Evolutionary conservation across 1,284 basidiomycete species (phyloP).

Genomic region (Kwoniella shivajii): DNA sequence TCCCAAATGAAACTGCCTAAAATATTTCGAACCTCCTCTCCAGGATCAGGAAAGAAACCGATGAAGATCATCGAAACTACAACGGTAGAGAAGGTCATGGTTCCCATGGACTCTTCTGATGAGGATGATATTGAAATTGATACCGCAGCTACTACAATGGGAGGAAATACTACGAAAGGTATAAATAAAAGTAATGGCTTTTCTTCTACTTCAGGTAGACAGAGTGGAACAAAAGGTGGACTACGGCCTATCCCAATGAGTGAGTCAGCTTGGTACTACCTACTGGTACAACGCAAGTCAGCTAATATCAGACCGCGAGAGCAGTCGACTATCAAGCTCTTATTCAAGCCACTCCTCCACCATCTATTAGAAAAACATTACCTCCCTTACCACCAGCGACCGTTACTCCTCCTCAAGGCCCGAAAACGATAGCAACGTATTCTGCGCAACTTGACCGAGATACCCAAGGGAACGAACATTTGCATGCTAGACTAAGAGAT

Average conservation of each 20-base stretch:
- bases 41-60: not conserved
- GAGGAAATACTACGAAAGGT: slow-evolving; percentile 27
- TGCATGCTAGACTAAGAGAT: slow-evolving; percentile 35
- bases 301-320: not conserved
- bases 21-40: not conserved
- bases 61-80: slow-evolving; percentile 24
- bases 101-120: slow-evolving; percentile 15
- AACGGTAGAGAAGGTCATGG: slow-evolving; percentile 22
- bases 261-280: slow-evolving; percentile 15
- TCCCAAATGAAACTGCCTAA: slow-evolving; percentile 6
- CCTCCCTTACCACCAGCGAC: slow-evolving; percentile 4
- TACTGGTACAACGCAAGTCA: too few relatives aligned
- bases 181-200: slow-evolving; percentile 19
- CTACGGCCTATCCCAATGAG: slow-evolving; percentile 31
- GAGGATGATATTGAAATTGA: slow-evolving; percentile 12
- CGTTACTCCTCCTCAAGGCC: slow-evolving; percentile 7
- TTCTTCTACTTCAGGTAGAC: slow-evolving; percentile 1
- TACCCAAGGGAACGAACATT: slow-evolving; percentile 33
- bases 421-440: slow-evolving; percentile 33
- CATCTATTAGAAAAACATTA: not conserved
- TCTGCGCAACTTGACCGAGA: slow-evolving; percentile 38
- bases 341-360: slow-evolving; percentile 25
- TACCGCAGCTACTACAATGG: slow-evolving; percentile 29
- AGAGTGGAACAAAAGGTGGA: slow-evolving; percentile 29
- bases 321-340: slow-evolving; percentile 37